Conservation (phyloP, 192 early-diverging fungal genomes). For the Coemansia sp. region DNA sequence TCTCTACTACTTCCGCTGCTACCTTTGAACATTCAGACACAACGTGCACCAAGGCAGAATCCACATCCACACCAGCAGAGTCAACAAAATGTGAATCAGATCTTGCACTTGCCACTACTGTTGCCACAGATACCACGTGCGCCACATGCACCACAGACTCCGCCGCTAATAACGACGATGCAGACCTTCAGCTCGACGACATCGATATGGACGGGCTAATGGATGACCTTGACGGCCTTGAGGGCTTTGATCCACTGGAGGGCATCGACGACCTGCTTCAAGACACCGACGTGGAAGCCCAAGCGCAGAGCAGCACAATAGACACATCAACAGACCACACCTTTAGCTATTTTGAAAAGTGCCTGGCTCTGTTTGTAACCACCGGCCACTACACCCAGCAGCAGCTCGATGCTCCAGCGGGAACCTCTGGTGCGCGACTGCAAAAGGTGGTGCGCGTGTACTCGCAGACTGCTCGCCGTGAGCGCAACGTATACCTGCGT, state of each 20-base stretch:
- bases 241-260: constrained; percentile 8
- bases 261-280: constrained; percentile 17
- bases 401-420: constrained; percentile 5
- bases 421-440: constrained; percentile 5
- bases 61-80: no score
- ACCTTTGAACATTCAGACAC: no score
- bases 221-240: constrained; percentile 15
- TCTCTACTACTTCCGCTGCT: no score
- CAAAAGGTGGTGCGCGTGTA: constrained; percentile 43
- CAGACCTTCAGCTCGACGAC: constrained; percentile 24
- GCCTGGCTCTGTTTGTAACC: constrained; percentile 33
- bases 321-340: not conserved
- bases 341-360: constrained; percentile 18
- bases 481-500: constrained; percentile 53
- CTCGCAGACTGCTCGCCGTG: constrained; percentile 31
- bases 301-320: not conserved
- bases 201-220: constrained; percentile 31
- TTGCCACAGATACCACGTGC: no score
- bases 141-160: no score
- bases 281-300: not conserved
- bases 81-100: no score
- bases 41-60: no score
- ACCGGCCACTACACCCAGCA: constrained; percentile 21
- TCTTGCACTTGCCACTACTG: no score
- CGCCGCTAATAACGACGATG: constrained; percentile 6